phyloP scores from a whole-genome alignment of 2,329 filamentous ascomycete genomes.

The Aspergillus sp. region DNA sequence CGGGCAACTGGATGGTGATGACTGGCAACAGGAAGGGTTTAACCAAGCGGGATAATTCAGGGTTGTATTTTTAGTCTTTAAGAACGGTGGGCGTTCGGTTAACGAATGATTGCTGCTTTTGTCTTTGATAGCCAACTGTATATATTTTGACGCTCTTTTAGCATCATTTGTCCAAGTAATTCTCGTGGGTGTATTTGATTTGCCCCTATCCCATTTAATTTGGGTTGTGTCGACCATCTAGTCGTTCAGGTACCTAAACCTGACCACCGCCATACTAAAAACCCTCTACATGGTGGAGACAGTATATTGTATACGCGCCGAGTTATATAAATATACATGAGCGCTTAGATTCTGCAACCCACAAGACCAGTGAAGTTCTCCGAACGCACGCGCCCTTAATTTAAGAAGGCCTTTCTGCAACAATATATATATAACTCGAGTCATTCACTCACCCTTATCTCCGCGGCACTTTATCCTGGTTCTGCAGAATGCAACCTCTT shows the following conservation, averaged over 20 bases:
- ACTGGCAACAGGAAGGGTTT: slow-evolving; percentile 67
- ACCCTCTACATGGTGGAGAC: neutral
- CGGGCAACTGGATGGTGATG: slow-evolving; percentile 45
- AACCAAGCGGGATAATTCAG: slow-evolving; percentile 23
- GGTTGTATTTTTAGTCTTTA: slow-evolving; percentile 5
- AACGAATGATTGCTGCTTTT: neutral
- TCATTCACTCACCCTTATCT: neutral
- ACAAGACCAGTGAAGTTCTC: neutral
- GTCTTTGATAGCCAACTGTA: neutral
- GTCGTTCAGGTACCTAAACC: neutral
- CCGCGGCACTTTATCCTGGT: neutral
- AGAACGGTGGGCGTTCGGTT: neutral
- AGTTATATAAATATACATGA: neutral
- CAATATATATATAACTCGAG: neutral
- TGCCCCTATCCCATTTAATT: neutral
- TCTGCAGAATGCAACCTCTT: neutral
- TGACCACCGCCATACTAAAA: neutral
- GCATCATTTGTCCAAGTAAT: neutral
- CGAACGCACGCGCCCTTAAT: neutral
- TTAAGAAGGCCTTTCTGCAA: neutral
- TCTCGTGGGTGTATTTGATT: no score
- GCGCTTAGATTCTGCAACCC: neutral
- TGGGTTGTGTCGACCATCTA: neutral
- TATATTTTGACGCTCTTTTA: neutral
- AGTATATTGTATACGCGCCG: neutral